Evolutionary conservation across 192 early-diverging fungal species (phyloP), one percentile per base, ranked within the genome.

Genomic region (Backusella macrospora): DNA sequence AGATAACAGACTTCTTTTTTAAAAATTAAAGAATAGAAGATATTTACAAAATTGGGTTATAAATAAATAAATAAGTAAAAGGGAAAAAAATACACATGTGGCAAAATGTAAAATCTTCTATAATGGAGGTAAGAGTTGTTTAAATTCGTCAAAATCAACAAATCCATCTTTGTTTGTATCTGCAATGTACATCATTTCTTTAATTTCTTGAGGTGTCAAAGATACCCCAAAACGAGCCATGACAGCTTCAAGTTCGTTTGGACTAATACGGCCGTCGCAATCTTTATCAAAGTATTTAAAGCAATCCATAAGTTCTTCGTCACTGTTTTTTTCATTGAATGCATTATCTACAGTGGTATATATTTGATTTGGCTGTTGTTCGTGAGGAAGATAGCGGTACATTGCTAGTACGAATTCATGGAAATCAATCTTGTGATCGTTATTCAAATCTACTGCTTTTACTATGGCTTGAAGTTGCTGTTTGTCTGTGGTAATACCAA

Each of bases 101-200:
- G 42, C 42, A 43, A 5, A 43, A 21, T 9, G 49, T 52, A 18
- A 0, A 34, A 34, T 52, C 16, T 52, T 12, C 48, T 65, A 73
- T 65, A 65, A 63, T 34, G 63, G 44, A 3, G 75, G 75, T 23
- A 76, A 38, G 21, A 76, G 70, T 34, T 65, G 75, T 46, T 68
- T 76, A 43, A 78, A 78, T 40, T 78, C 76, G 6, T 78, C 76
- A 69, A 78, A 73, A n/a, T 73, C 72, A 40, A 78, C 73, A 47
- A 49, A 68, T 6, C 76, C 76, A 26, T 78, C 76, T 13, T 69
- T 73, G 39, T 78, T 72, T 15, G 45, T 68, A 68, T 78, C 76
- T 8, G 71, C 76, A 15, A 62, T 55, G 4, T 10, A 6, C 71
- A 78, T 78, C 76, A 78, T 78, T n/a, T 73, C 76, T 63, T 73